phyloP scores from a whole-genome alignment of 768 basidiomycete genomes.

The Lactarius hatsudake region DNA sequence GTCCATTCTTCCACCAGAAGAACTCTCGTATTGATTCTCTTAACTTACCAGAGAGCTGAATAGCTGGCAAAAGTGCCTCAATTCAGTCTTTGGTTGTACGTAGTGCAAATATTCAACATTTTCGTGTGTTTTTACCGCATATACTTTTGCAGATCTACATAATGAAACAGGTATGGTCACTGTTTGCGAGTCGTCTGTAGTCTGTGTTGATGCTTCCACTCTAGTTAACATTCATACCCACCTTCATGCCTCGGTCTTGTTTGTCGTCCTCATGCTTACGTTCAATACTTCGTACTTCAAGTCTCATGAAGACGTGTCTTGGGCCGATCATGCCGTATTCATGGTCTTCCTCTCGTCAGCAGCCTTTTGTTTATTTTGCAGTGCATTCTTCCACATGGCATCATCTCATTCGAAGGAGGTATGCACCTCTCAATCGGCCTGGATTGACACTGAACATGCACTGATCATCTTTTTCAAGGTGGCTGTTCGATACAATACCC shows the following conservation, averaged over 20 bases:
- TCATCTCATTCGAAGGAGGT: conserved; percentile 72
- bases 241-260: conserved; percentile 64
- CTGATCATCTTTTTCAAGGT: conserved; percentile 41
- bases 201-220: conserved; percentile 24
- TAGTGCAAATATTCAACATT: conserved; percentile 11
- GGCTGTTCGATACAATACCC: conserved; percentile 54
- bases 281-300: conserved; percentile 52
- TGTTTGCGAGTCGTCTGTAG: conserved; percentile 13
- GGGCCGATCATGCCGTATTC: conserved; percentile 59
- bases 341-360: conserved; percentile 67
- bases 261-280: conserved; percentile 52
- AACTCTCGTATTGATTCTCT: not conserved
- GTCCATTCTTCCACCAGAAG: not conserved
- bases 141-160: conserved; percentile 55
- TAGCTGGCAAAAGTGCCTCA: conserved; percentile 58
- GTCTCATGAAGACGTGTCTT: conserved; percentile 52
- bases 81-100: conserved; percentile 68
- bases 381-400: conserved; percentile 71
- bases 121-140: conserved; percentile 14
- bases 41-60: conserved; percentile 48
- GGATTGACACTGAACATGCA: not conserved
- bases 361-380: conserved; percentile 67
- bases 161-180: conserved; percentile 64
- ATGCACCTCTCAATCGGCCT: conserved; percentile 27
- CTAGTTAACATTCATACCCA: conserved; percentile 87